A percentile compares a stretch with the other conserved stretches of the same genome.
phyloP scores from a whole-genome alignment of 192 early-diverging fungal species.

The Umbelopsis sp. region DNA sequence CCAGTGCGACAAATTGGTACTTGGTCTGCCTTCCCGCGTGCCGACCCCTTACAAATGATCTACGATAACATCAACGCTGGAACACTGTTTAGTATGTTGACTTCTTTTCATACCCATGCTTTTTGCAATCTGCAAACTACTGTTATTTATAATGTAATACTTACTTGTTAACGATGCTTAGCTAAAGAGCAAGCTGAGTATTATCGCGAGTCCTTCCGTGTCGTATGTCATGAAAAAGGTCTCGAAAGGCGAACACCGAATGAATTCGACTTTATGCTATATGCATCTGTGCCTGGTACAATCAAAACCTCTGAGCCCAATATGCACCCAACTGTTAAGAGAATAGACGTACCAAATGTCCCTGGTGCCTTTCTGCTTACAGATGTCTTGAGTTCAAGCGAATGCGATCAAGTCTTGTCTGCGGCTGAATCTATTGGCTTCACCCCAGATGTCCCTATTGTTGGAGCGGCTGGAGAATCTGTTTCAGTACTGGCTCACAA shows the following conservation, averaged over 20 bases:
- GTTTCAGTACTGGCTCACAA: slow-evolving; percentile 63
- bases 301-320: slow-evolving; percentile 40
- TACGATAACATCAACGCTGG: slow-evolving; percentile 33
- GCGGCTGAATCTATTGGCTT: slow-evolving; percentile 63
- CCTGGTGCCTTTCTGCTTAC: slow-evolving; percentile 59
- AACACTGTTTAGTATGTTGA: slow-evolving; percentile 29
- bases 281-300: slow-evolving; percentile 55
- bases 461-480: slow-evolving; percentile 52
- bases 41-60: slow-evolving; percentile 25
- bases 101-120: not conserved
- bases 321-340: slow-evolving; percentile 37
- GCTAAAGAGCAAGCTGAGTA: slow-evolving; percentile 35
- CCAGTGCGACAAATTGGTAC: slow-evolving; percentile 38
- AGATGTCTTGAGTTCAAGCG: slow-evolving; percentile 52
- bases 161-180: too few species aligned
- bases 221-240: slow-evolving; percentile 56
- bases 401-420: slow-evolving; percentile 59
- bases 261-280: slow-evolving; percentile 58
- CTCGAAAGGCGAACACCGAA: slow-evolving; percentile 62
- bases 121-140: not conserved
- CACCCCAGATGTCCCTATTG: slow-evolving; percentile 62
- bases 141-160: not conserved
- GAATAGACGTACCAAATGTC: slow-evolving; percentile 54
- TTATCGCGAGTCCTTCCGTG: slow-evolving; percentile 44
- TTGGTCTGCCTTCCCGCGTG: slow-evolving; percentile 45